Evolutionary conservation across 208 protist species (phyloP), one percentile per base, ranked within the genome.

Genomic region (Vickermania ingenoplastis): DNA sequence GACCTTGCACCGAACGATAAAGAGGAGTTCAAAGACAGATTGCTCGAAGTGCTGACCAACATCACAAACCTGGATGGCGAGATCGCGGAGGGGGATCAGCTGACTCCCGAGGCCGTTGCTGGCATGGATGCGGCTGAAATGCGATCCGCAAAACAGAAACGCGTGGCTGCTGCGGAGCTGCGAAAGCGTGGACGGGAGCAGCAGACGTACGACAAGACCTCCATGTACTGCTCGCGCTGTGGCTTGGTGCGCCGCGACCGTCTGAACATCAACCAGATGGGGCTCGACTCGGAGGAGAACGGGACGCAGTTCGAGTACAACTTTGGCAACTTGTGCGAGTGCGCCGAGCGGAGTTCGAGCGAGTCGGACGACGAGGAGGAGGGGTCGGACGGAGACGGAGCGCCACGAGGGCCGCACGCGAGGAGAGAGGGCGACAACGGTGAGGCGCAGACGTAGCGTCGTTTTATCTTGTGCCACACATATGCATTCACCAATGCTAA

Each of bases 221-320:
- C 71, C 7, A 80, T 95, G 76, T 73, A 87, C 52, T 95, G 89
- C 65, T 62, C 53, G n/a, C 89, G 86, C 53, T 95, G 89, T 49
- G 81, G 85, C 21, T 72, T 87, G 24, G 81, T 91, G 27, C 82
- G 89, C n/a, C 73, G 69, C 1, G 81, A 91, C 61, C 75, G 89
- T 1, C 70, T 95, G 23, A 95, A 95, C 69, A 79, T 92, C 50
- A 95, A 95, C 49, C 75, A 91, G 41, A 53, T 95, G 13, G 89
- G 71, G 4, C 77, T 95, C 28, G 89, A 95, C 61, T 95, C 89
- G 3, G 84, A 91, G 62, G 81, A 91, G 59, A 89, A 80, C 56
- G 89, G 89, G 25, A 86, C 83, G 7, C 89, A 95, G 23, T 95
- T 91, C 59, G 89, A 95, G 53, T 95, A 92, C 69, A 89, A 92